These are phyloP conservation scores for Poronia punctata DNA, from an alignment of 495 filamentous ascomycete genomes.

Conservation along the genomic window DNA sequence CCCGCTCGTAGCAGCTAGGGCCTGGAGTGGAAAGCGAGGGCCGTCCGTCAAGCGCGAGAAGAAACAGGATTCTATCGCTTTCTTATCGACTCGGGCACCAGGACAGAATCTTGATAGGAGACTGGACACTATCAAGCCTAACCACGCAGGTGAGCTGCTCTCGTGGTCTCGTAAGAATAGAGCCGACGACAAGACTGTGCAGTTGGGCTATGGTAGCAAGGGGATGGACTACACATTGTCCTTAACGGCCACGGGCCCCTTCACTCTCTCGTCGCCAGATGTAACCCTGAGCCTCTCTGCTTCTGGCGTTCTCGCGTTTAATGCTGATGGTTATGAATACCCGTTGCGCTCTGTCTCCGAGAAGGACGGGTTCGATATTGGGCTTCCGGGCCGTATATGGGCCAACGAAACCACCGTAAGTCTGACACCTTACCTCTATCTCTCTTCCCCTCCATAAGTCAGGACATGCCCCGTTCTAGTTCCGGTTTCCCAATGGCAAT, in stretches of 20 bases:
- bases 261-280: constrained; percentile 34
- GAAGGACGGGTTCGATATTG: constrained; percentile 26
- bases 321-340: constrained; percentile 44
- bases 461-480: too few species aligned
- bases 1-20: constrained; percentile 37
- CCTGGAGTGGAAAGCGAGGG: constrained; percentile 34
- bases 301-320: constrained; percentile 33
- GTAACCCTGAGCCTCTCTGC: constrained; percentile 25
- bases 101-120: constrained; percentile 45
- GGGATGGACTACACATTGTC: constrained; percentile 46
- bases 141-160: constrained; percentile 6
- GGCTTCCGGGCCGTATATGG: constrained; percentile 34
- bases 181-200: neutral
- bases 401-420: constrained; percentile 22
- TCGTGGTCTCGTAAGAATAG: neutral
- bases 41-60: constrained; percentile 21
- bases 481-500: too few species aligned
- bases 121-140: constrained; percentile 6
- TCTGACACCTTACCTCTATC: too few species aligned
- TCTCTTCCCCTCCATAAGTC: too few species aligned
- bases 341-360: constrained; percentile 37
- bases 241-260: constrained; percentile 33
- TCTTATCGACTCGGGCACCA: constrained; percentile 34
- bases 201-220: constrained; percentile 40
- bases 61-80: constrained; percentile 13